phyloP scores from a whole-genome alignment of 495 filamentous ascomycete species.

The Lasiosphaeris hirsuta region DNA sequence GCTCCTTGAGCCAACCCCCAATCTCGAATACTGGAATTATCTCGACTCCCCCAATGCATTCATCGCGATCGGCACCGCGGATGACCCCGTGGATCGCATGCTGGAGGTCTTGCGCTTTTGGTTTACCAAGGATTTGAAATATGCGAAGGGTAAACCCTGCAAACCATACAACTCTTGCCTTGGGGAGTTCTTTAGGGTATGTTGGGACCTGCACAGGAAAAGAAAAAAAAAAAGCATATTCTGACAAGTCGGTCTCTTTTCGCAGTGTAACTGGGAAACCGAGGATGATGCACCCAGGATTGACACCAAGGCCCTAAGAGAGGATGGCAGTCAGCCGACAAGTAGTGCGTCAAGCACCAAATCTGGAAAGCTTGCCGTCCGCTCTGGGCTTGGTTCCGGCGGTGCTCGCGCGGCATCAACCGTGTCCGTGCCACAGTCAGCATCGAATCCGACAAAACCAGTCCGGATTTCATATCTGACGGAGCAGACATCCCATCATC shows the following conservation, averaged over 20 bases:
- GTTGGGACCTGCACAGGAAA: slow-evolving; percentile 20
- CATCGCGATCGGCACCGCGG: slow-evolving; percentile 90
- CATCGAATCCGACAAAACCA: slow-evolving; percentile 43
- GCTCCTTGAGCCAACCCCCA: slow-evolving; percentile 90
- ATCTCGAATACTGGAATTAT: slow-evolving; percentile 99
- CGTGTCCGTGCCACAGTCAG: slow-evolving; percentile 42
- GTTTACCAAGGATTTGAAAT: slow-evolving; percentile 99
- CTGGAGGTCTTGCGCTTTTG: slow-evolving; percentile 90
- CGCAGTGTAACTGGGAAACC: slow-evolving; percentile 88
- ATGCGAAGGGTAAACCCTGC: slow-evolving; percentile 96
- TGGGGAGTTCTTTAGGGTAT: slow-evolving; percentile 95
- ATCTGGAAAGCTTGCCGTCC: slow-evolving; percentile 36
- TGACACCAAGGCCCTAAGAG: slow-evolving; percentile 38
- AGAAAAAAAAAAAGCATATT: not conserved
- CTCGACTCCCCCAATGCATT: slow-evolving; percentile 94
- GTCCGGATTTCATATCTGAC: slow-evolving; percentile 88
- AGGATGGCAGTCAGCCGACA: slow-evolving; percentile 25
- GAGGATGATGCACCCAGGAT: slow-evolving; percentile 60
- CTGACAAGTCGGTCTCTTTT: slow-evolving; percentile 10
- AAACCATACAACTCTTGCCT: slow-evolving; percentile 97
- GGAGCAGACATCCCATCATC: slow-evolving; percentile 98
- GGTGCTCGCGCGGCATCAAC: slow-evolving; percentile 38
- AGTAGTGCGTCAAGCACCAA: slow-evolving; percentile 50
- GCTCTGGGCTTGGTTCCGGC: slow-evolving; percentile 23
- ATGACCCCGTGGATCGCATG: slow-evolving; percentile 88